These are phyloP conservation scores for Stromatinia cepivora DNA, from an alignment of 2,329 filamentous ascomycete species.

Conservation along the genomic window DNA sequence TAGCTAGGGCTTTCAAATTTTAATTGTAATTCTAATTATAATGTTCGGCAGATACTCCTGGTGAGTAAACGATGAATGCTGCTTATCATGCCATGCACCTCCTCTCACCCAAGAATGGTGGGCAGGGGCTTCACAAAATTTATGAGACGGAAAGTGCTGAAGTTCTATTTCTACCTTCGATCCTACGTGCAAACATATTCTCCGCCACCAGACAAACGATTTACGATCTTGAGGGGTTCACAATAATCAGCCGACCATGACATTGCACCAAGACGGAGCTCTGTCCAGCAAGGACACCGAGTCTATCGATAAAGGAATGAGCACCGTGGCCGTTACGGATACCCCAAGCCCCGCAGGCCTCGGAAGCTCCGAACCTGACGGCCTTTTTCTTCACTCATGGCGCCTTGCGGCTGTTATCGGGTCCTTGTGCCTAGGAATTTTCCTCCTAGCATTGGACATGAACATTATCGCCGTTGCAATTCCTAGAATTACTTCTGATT, in stretches of 20 bases:
- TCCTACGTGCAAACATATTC: neutral
- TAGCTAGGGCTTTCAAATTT: neutral
- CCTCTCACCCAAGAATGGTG: neutral
- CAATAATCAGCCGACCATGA: neutral
- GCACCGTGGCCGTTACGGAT: neutral
- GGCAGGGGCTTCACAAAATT: neutral
- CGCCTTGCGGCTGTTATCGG: constrained; percentile 10
- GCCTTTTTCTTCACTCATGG: constrained; percentile 13
- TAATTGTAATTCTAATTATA: neutral
- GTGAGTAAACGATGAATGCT: neutral
- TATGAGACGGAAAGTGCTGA: neutral
- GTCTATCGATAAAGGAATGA: neutral
- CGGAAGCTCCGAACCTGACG: neutral
- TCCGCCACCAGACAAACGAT: neutral
- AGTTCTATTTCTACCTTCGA: neutral
- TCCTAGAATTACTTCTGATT: constrained; percentile 51
- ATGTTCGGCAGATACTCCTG: neutral
- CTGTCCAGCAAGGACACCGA: constrained; percentile 1
- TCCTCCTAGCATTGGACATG: constrained; percentile 14
- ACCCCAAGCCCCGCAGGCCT: neutral
- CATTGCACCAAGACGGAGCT: neutral
- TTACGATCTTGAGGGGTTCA: neutral
- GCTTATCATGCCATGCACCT: neutral
- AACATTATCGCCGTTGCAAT: constrained; percentile 43
- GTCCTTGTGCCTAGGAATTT: constrained; percentile 8